Base-by-base conservation (phyloP, 2,329 filamentous ascomycete species). In the Cytospora leucostoma region DNA sequence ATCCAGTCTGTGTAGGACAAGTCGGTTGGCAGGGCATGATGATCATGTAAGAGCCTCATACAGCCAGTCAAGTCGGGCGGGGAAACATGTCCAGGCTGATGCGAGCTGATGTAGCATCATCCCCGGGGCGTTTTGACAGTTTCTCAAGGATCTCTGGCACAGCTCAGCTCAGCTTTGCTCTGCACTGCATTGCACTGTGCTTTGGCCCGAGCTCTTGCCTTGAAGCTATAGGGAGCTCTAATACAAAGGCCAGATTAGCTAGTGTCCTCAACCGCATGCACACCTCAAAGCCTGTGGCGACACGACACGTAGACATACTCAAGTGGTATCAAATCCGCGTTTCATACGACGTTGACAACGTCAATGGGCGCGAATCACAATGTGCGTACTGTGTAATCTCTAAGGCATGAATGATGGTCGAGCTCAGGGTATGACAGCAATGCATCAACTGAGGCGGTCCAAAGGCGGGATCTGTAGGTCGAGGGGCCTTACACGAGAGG, bases 391-490 rank as follows among this genome's bases (percentile, higher is more conserved):
- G n/a, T 33, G 49, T n/a, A 51, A 62, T 62, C 38, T 58, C 54
- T n/a, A 47, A 47, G 60, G 60, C 60, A 58, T 62, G 35, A 58
- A 62, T 56, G 49, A 37, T 19, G 13, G 3, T 49, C 13, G 21
- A 32, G 32, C n/a, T 35, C 58, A 37, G 47, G 58, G 38, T 19
- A 38, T 55, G 55, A 37, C 37, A 34, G 40, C n/a, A 55, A 35
- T 61, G 58, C 32, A 61, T 47, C 51, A 60, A 60, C 55, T 55
- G 51, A 55, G 55, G 52, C 17, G 21, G 32, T 62, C 21, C 60
- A 33, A 21, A 38, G 44, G 54, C 50, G 53, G 44, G 53, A 27
- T 40, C 54, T 33, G 34, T 15, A 21, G 53, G 53, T 50, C 60
- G 50, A 57, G 60, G 60, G 53, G 44, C 53, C 60, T 44, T 7